These are phyloP conservation scores for Hirsutella thompsonii DNA, from an alignment of 2,329 filamentous ascomycete species.

Conservation along the genomic window DNA sequence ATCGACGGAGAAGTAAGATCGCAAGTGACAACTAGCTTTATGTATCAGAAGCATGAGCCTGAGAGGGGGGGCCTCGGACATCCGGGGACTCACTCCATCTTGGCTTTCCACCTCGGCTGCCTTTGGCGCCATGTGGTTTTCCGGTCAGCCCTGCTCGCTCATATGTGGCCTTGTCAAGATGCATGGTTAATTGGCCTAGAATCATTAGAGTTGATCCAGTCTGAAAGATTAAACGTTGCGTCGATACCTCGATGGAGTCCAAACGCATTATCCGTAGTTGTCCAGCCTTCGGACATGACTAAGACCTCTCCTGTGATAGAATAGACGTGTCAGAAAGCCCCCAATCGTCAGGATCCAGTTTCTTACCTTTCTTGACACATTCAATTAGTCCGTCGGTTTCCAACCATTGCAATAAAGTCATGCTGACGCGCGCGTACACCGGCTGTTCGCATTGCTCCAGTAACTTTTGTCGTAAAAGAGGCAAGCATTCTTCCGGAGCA, in stretches of 20 bases:
- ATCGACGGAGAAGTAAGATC: constrained; percentile 65
- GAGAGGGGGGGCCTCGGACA: background rate
- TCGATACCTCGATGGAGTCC: constrained; percentile 52
- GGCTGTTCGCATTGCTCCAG: constrained; percentile 21
- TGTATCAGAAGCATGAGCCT: background rate
- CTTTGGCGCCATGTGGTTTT: constrained; percentile 47
- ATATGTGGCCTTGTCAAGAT: constrained; percentile 69
- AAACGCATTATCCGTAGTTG: constrained; percentile 60
- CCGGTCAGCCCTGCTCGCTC: constrained; percentile 74
- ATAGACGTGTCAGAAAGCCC: too few relatives aligned
- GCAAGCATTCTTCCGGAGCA: constrained; percentile 52
- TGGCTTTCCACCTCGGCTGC: constrained; percentile 46
- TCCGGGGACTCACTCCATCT: constrained; percentile 51
- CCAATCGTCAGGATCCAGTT: too few relatives aligned
- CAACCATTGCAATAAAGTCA: constrained; percentile 61
- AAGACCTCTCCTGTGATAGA: constrained; percentile 56
- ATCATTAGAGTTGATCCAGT: background rate
- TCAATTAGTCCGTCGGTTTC: constrained; percentile 66
- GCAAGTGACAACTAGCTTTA: constrained; percentile 54
- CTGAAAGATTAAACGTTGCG: background rate
- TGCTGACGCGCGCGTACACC: constrained; percentile 53
- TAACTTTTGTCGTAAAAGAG: constrained; percentile 40
- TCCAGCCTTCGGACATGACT: constrained; percentile 71
- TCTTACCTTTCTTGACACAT: constrained; percentile 66
- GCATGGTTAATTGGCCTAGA: constrained; percentile 57